These are phyloP conservation scores for Nothopassalora personata DNA, from an alignment of 2,329 filamentous ascomycete species.

Conservation along the genomic window DNA sequence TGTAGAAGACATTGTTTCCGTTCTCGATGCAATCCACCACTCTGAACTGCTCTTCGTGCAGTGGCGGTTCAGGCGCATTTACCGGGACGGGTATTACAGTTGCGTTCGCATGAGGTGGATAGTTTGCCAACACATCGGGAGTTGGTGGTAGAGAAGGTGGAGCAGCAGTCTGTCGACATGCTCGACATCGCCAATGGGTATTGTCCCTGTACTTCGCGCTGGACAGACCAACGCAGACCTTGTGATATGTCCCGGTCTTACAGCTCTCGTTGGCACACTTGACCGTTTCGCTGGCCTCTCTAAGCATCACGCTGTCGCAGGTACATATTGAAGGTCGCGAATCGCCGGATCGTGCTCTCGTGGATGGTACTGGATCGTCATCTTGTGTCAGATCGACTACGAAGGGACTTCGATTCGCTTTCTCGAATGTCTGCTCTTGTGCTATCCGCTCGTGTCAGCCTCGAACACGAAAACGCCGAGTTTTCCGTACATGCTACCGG, in stretches of 20 bases:
- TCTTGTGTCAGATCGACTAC: neutral
- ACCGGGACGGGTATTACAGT: neutral
- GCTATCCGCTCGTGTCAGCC: neutral
- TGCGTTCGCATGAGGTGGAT: neutral
- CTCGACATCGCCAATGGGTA: neutral
- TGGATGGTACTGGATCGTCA: neutral
- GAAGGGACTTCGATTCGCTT: neutral
- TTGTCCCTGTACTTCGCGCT: constrained; percentile 1
- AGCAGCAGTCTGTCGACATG: neutral
- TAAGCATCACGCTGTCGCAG: neutral
- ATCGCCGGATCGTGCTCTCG: neutral
- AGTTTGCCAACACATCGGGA: neutral
- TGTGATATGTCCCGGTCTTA: constrained; percentile 1
- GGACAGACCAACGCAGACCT: constrained; percentile 1
- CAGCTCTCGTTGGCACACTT: neutral
- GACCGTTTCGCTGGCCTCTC: neutral
- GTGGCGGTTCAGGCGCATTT: neutral
- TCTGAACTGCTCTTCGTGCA: constrained; percentile 5
- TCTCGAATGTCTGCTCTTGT: neutral
- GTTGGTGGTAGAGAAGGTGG: neutral
- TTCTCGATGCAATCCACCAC: constrained; percentile 29
- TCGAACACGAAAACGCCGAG: neutral
- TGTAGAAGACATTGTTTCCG: constrained; percentile 59
- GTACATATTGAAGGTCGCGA: neutral
- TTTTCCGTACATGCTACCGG: neutral